Percentiles rank a stretch among this genome's conserved stretches.
phyloP scores from a whole-genome alignment of 495 filamentous ascomycete genomes.

The Amphirosellinia nigrospora region DNA sequence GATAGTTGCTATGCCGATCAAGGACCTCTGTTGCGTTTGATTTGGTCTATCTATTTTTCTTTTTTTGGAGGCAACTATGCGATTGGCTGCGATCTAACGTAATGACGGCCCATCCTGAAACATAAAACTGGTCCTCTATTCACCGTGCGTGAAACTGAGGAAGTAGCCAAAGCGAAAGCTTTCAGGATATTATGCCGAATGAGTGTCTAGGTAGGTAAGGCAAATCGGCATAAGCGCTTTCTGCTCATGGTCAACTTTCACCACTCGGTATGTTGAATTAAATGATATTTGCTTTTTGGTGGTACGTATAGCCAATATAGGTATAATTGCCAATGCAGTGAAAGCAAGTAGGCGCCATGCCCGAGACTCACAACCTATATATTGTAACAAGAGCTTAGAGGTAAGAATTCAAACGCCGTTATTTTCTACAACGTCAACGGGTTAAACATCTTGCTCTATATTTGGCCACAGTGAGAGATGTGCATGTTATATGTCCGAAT shows the following conservation, averaged over 20 bases:
- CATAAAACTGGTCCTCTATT: neutral
- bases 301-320: neutral
- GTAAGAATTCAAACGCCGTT: too few species aligned
- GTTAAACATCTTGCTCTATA: too few species aligned
- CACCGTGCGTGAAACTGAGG: neutral
- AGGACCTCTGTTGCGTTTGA: neutral
- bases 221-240: neutral
- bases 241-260: neutral
- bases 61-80: slow-evolving; percentile 6
- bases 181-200: neutral
- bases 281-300: neutral
- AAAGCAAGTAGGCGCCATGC: slow-evolving; percentile 5
- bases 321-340: neutral
- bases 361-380: neutral
- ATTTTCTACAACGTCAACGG: too few species aligned
- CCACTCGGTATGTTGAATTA: neutral
- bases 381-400: too few species aligned
- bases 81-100: slow-evolving; percentile 1
- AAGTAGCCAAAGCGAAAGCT: neutral
- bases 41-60: slow-evolving; percentile 6
- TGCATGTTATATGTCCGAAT: too few species aligned
- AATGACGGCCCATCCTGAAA: neutral
- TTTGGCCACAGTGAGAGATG: too few species aligned
- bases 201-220: neutral
- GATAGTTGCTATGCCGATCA: slow-evolving; percentile 2